Evolutionary conservation across 805 yeast species (phyloP), one percentile per base, ranked within the genome.

Genomic region (Osmozyma mogii): DNA sequence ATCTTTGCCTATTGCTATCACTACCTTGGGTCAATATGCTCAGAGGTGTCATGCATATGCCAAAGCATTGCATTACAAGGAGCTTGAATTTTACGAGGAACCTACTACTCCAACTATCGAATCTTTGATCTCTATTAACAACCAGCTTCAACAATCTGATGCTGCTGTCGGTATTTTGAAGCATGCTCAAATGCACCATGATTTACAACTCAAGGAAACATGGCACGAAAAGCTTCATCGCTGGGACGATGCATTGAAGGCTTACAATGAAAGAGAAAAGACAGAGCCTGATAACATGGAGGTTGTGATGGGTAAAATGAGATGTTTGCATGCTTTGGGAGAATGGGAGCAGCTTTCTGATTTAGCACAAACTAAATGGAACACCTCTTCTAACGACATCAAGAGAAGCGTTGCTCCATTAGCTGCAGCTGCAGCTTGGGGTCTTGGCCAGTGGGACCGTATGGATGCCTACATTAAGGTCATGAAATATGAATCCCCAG

Each of bases 351-450:
- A 80, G 43, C 63, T 94, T 15, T 78, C 94, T 8, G 82, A 80
- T 36, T 60, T 92, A 32, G 95, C 96, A 0, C 79, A 77, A 43
- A 78, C 76, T 24, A 85, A 84, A 49, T 92, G 99, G 99, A 65
- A 61, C 12, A 62, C 67, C 17, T 72, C 94, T 0, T 65, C 84
- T 1, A 67, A 77, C 17, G 95, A 85, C 11, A 74, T 76, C 22
- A 72, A 78, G 43, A 66, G 95, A 32, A 74, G 79, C 5, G 87
- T 92, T 43, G 98, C 98, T 2, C 97, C 98, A 1, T 61, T 94
- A 31, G 98, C 97, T 0, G 98, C 98, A 0, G 96, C 97, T 2
- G 96, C 98, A 1, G 85, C 97, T 1, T 92, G 98, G 98, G 96
- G 97, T 10, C 63, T 94, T 24, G 89, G 89, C 2, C 92, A 84